Conservation (phyloP, 2,329 filamentous ascomycete genomes). For the Hypoxylon rubiginosum region DNA sequence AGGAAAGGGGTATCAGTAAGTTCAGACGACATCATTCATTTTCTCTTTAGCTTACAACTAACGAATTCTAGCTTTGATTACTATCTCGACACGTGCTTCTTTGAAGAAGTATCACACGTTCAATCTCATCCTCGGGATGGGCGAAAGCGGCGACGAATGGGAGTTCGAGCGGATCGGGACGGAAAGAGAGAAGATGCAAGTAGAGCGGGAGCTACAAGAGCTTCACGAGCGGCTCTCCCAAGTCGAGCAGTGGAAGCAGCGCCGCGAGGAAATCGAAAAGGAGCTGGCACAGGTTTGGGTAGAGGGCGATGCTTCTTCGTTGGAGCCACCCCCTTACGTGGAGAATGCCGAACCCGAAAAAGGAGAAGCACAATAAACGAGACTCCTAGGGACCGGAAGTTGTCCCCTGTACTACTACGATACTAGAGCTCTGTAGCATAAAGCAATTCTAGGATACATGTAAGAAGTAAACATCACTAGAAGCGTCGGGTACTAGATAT, state of each 20-base stretch:
- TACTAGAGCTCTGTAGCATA: neutral
- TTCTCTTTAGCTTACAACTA: constrained; percentile 23
- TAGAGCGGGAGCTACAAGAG: constrained; percentile 91
- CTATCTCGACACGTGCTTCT: constrained; percentile 92
- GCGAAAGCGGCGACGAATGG: constrained; percentile 87
- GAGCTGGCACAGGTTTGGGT: constrained; percentile 79
- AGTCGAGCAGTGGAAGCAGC: constrained; percentile 85
- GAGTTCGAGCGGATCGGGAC: constrained; percentile 95
- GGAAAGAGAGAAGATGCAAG: constrained; percentile 90
- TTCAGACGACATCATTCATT: constrained; percentile 15
- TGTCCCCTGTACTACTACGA: neutral
- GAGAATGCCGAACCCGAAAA: constrained; percentile 37
- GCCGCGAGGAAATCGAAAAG: constrained; percentile 83
- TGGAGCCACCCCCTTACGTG: constrained; percentile 63
- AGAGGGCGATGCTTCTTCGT: constrained; percentile 60
- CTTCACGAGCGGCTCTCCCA: constrained; percentile 82
- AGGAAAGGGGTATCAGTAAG: constrained; percentile 92
- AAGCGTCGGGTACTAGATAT: neutral
- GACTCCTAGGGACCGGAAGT: neutral
- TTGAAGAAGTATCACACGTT: constrained; percentile 96
- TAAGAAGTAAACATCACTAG: neutral
- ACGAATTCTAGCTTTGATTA: constrained; percentile 79
- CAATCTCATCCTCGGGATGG: constrained; percentile 86
- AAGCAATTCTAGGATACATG: constrained; percentile 1
- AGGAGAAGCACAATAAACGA: constrained; percentile 23